These are phyloP conservation scores for Talaromyces sp. DNA, from an alignment of 2,329 filamentous ascomycete species.

Conservation along the genomic window DNA sequence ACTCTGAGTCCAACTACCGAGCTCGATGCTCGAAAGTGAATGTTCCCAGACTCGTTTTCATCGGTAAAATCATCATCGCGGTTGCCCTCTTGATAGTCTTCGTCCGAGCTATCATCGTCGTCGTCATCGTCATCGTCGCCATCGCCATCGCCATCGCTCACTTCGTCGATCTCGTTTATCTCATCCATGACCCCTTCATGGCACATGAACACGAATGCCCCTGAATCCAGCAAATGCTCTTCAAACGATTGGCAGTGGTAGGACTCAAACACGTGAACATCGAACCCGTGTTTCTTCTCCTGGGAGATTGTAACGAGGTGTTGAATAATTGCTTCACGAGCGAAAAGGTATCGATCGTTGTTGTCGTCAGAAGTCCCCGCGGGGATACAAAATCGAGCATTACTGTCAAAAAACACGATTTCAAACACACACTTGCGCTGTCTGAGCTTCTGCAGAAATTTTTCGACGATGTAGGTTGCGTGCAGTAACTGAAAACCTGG, in stretches of 20 bases:
- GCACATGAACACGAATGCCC: slow-evolving; percentile 67
- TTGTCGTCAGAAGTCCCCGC: slow-evolving; percentile 20
- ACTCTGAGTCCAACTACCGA: slow-evolving; percentile 34
- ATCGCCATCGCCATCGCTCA: neutral
- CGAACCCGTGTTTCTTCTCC: slow-evolving; percentile 33
- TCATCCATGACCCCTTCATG: slow-evolving; percentile 55
- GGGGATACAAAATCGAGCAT: slow-evolving; percentile 16
- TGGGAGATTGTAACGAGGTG: slow-evolving; percentile 56
- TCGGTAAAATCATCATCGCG: neutral
- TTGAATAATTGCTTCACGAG: slow-evolving; percentile 62
- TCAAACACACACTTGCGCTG: slow-evolving; percentile 19
- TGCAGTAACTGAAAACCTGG: slow-evolving; percentile 21
- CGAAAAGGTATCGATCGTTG: slow-evolving; percentile 57
- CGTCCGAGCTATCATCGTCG: neutral
- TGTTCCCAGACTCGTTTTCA: neutral
- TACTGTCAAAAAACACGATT: slow-evolving; percentile 20
- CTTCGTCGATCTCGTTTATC: neutral
- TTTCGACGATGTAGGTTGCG: slow-evolving; percentile 18
- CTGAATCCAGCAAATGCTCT: slow-evolving; percentile 54
- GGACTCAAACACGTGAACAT: neutral
- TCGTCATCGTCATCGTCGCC: neutral
- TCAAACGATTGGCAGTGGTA: slow-evolving; percentile 48
- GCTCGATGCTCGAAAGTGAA: neutral
- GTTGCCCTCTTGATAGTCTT: neutral
- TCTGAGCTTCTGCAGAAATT: slow-evolving; percentile 15